Base-by-base conservation (phyloP, 1,284 basidiomycete species). In the Microbotryum intermedium region DNA sequence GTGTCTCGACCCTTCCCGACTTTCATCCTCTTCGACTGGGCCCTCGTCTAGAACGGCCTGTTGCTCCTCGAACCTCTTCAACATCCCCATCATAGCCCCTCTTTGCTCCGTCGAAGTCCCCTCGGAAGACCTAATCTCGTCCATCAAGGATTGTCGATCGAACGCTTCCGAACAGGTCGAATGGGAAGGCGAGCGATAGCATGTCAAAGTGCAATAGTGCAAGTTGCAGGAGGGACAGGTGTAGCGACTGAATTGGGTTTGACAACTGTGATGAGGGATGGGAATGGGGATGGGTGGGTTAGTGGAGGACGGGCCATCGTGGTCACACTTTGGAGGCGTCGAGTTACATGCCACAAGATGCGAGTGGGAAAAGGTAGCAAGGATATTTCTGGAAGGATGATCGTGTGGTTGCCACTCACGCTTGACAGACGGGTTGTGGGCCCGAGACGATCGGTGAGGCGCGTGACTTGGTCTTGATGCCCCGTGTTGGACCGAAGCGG, bases 191-290 rank as follows among this genome's bases (percentile, higher is more conserved):
- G 84, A 84, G 42, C 84, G 82, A 74, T 87, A 90, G 73, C 88
- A 90, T 16, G 77, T 77, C 45, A 90, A 73, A 20, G 86, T 86
- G 74, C 88, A 90, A 69, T 90, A 90, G 0, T 81, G 80, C 18
- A 86, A 75, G 70, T 90, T 90, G 76, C 88, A 90, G 21, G 77
- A 77, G 29, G 88, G 85, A 66, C 88, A 90, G 0, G 83, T 84
- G 72, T 90, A 90, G 70, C 82, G 83, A 10, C 85, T 81, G 67
- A 87, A 79, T 71, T 88, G 85, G 69, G 84, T 79, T 45, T 78
- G 79, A 76, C 87, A 90, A 72, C 88, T 90, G 62, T 8, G 45
- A 46, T 6, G 3, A n/a, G 16, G 13, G 3, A 9, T 8, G 7
- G 20, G 10, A 39, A 2, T 1, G 4, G 16, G 11, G 23, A 26